Evolutionary conservation across 768 basidiomycete species (phyloP).

Genomic region (Mycena galericulata): DNA sequence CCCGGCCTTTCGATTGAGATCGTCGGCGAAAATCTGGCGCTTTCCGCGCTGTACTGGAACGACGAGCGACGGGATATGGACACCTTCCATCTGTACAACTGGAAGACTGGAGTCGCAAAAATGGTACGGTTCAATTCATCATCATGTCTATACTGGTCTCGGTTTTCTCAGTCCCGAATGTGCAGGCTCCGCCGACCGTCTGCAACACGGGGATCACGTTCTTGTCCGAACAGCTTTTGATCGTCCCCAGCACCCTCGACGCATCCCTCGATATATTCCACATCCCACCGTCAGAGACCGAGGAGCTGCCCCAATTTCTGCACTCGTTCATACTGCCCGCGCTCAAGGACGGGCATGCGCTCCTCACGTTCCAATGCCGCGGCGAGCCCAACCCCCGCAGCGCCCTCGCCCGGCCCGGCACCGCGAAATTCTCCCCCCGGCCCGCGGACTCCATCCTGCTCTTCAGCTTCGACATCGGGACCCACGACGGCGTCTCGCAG

Average conservation of each 20-base stretch:
- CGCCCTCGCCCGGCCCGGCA: neutral
- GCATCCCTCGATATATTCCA: neutral
- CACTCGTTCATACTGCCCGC: neutral
- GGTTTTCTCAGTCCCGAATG: neutral
- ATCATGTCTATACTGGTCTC: too few species aligned
- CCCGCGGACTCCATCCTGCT: neutral
- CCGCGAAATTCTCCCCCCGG: neutral
- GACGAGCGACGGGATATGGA: constrained; percentile 2
- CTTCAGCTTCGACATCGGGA: neutral
- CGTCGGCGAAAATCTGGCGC: constrained; percentile 14
- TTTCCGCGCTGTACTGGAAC: constrained; percentile 12
- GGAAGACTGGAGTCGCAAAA: neutral
- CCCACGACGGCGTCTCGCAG: neutral
- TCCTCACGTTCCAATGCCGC: constrained; percentile 10
- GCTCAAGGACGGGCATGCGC: neutral
- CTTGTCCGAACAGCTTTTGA: neutral
- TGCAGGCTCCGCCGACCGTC: neutral
- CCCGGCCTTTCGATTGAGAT: constrained; percentile 15
- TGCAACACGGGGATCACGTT: neutral
- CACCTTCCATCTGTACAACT: constrained; percentile 10
- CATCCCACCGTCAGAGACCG: neutral
- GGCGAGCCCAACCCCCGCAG: constrained; percentile 17
- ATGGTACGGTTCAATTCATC: neutral
- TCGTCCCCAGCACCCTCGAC: neutral
- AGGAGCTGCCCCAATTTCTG: neutral